Base-by-base conservation (phyloP, 345 rosid species). In the Diplotaxis tenuifolia region DNA sequence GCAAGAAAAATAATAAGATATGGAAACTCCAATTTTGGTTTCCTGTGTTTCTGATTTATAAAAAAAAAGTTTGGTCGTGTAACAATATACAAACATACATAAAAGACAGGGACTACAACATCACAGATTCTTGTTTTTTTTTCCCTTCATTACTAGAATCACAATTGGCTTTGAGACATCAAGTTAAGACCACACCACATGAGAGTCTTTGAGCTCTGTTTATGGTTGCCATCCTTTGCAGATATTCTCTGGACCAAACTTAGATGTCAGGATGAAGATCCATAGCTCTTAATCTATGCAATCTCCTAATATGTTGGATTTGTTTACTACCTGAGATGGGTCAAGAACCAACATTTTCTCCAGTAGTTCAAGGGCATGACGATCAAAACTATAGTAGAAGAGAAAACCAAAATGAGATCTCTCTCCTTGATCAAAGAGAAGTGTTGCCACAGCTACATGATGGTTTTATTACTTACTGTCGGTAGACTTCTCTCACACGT, bases 211-310 rank as follows among this genome's bases (percentile, higher is more conserved):
- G 36, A 71, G 62, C 36, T 23, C 63, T 28, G 28, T 50, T 63
- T 53, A 86, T 78, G 85, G 91, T 82, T 82, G 88, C 93, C 93
- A 83, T 25, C 92, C 88, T 84, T 91, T 45, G 95, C 95, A 31
- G 83, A 80, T 82, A 91, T 86, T 81, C 97, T 85, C 97, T 91
- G 78, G 75, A 36, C 42, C 58, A 53, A 25, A 5, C 9, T 63
- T 15, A 21, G 16, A 7, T 63, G 18, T 12, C 52, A 16, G n/a
- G n/a, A n/a, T n/a, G n/a, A n/a, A n/a, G 20, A 68, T 29, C 40
- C 12, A 52, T 2, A 25, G 34, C 32, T 21, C 32, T 63, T 23
- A 10, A 16, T 7, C 15, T 45, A 18, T 45, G 8, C 19, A 45
- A 1, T 45, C 1, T n/a, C 5, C 40, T 27, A 6, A 29, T 29